phyloP scores from a whole-genome alignment of 345 rosid species.

The thale cress (Arabidopsis thaliana) region DNA sequence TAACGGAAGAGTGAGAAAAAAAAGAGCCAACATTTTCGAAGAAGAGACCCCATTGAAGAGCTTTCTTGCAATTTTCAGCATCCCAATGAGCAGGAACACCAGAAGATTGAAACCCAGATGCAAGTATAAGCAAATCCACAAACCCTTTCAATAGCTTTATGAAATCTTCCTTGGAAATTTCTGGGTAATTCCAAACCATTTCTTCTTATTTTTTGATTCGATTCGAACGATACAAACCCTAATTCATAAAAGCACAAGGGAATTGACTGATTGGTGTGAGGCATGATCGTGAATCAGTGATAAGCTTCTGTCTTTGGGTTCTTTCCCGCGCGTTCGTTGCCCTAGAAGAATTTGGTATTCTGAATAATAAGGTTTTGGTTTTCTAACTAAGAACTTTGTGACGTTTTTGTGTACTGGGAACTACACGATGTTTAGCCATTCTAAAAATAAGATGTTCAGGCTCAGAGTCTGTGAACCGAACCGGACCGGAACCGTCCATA shows the following conservation, averaged over 20 bases:
- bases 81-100: constrained; percentile 77
- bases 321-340: constrained; percentile 39
- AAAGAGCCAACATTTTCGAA: constrained; percentile 61
- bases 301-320: background rate
- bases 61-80: constrained; percentile 57
- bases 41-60: constrained; percentile 79
- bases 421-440: constrained; percentile 24
- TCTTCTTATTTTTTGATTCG: constrained; percentile 3
- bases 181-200: constrained; percentile 80
- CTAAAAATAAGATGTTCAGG: background rate
- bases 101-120: constrained; percentile 83
- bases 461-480: background rate
- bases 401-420: constrained; percentile 14
- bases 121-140: constrained; percentile 72
- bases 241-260: constrained; percentile 5
- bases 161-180: constrained; percentile 61
- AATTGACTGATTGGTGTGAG: background rate
- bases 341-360: constrained; percentile 18
- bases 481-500: background rate
- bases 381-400: constrained; percentile 10
- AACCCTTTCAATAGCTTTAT: constrained; percentile 70
- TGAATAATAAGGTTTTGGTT: background rate
- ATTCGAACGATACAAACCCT: constrained; percentile 2
- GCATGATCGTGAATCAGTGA: constrained; percentile 20
- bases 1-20: background rate